A percentile compares a stretch with the other conserved stretches of the same genome.
Conservation (phyloP, 192 early-diverging fungal genomes). For the Coemansia sp. region DNA sequence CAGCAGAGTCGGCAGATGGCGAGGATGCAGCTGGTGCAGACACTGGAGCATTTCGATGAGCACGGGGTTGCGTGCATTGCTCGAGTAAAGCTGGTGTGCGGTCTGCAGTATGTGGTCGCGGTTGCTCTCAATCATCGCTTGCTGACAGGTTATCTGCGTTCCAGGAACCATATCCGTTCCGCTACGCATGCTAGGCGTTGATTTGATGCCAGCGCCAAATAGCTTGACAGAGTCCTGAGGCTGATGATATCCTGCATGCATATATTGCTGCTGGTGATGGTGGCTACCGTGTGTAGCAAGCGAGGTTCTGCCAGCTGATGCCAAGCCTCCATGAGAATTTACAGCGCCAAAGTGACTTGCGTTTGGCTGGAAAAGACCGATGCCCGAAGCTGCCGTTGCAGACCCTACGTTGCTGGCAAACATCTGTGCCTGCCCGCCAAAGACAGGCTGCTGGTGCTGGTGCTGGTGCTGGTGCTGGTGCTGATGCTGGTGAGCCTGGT, state of each 20-base stretch:
- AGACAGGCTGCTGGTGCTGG: slow-evolving; percentile 11
- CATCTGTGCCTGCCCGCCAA: not conserved
- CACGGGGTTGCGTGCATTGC: slow-evolving; percentile 56
- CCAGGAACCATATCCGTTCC: slow-evolving; percentile 39
- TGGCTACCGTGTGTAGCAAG: slow-evolving; percentile 10
- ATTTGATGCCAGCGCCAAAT: slow-evolving; percentile 1
- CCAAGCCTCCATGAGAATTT: slow-evolving; percentile 12
- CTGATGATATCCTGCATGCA: not conserved
- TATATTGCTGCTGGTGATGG: not conserved
- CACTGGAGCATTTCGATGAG: slow-evolving; percentile 57
- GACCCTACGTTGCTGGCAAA: not conserved
- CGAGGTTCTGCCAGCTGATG: slow-evolving; percentile 14
- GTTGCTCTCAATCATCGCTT: slow-evolving; percentile 23
- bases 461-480: slow-evolving; percentile 2
- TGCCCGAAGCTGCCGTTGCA: not conserved
- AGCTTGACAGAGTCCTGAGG: slow-evolving; percentile 1
- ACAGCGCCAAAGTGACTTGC: not conserved
- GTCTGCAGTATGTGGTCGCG: slow-evolving; percentile 66
- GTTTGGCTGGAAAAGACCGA: not conserved
- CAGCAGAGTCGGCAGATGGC: slow-evolving; percentile 81
- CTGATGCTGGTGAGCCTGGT: not conserved
- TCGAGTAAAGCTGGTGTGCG: slow-evolving; percentile 65
- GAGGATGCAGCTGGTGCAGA: slow-evolving; percentile 59
- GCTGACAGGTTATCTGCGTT: slow-evolving; percentile 32
- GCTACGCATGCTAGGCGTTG: not conserved